Conservation (phyloP, 495 filamentous ascomycete species). For the Barbatosphaeria neglecta region DNA sequence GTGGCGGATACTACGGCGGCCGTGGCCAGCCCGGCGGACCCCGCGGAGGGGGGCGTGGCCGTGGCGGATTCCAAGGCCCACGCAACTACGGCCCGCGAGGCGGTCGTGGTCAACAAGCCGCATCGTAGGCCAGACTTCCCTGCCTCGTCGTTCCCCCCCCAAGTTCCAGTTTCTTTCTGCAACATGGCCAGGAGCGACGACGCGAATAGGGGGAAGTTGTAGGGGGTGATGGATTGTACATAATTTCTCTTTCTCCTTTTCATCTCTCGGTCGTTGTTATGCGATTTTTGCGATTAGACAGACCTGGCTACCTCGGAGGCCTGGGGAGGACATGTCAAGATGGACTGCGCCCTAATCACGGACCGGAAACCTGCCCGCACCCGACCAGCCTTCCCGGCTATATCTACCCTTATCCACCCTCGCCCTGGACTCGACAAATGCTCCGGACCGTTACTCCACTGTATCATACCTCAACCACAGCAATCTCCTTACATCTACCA, state of each 20-base stretch:
- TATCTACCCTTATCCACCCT: too few species aligned
- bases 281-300: constrained; percentile 1
- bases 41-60: constrained; percentile 18
- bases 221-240: constrained; percentile 20
- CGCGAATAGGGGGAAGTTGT: constrained; percentile 1
- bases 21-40: neutral
- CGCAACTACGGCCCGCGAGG: constrained; percentile 10
- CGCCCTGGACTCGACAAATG: too few species aligned
- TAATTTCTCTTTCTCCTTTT: constrained; percentile 11
- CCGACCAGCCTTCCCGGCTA: too few species aligned
- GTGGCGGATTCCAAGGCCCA: constrained; percentile 21
- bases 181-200: neutral
- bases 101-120: too few species aligned
- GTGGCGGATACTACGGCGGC: neutral
- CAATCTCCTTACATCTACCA: too few species aligned
- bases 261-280: neutral
- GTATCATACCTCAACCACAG: neutral
- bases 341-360: too few species aligned
- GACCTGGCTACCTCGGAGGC: neutral
- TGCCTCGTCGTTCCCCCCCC: too few species aligned
- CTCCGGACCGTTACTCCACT: neutral
- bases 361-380: too few species aligned
- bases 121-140: neutral
- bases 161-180: neutral
- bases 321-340: too few species aligned